Percentiles rank a stretch among this genome's conserved stretches.
These are phyloP conservation scores for Yamadazyma insecticola DNA, from an alignment of 805 yeast species.

Conservation along the genomic window DNA sequence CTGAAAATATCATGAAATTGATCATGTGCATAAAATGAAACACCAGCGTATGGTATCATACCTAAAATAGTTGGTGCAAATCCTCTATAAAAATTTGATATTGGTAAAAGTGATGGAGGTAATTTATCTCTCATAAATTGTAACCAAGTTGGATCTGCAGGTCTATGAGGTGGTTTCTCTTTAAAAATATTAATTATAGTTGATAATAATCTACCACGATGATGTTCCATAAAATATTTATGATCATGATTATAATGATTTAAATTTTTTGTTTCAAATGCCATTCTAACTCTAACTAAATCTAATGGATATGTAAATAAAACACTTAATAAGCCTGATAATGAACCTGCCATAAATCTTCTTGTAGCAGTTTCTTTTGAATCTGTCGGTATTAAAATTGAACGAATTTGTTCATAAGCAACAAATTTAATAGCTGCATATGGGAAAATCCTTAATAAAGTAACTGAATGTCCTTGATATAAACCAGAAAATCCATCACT, in stretches of 20 bases:
- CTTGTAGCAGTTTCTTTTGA: slow-evolving; percentile 75
- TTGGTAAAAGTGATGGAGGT: slow-evolving; percentile 28
- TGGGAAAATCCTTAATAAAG: slow-evolving; percentile 86
- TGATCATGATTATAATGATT: slow-evolving; percentile 16
- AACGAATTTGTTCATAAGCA: slow-evolving; percentile 88
- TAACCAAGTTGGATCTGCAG: slow-evolving; percentile 35
- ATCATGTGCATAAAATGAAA: slow-evolving; percentile 93
- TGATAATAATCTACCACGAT: slow-evolving; percentile 27
- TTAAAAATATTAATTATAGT: slow-evolving; percentile 27
- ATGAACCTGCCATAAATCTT: slow-evolving; percentile 81
- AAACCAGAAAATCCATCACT: slow-evolving; percentile 77
- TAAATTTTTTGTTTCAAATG: slow-evolving; percentile 66
- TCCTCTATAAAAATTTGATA: slow-evolving; percentile 85
- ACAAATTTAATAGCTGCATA: slow-evolving; percentile 97
- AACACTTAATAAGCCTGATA: slow-evolving; percentile 85
- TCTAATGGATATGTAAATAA: slow-evolving; percentile 90
- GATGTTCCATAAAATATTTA: slow-evolving; percentile 21
- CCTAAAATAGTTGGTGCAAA: slow-evolving; percentile 92
- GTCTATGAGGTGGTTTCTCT: slow-evolving; percentile 33
- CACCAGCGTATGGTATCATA: slow-evolving; percentile 98
- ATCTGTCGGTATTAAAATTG: slow-evolving; percentile 70
- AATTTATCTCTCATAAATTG: slow-evolving; percentile 26
- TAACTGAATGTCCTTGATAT: slow-evolving; percentile 94
- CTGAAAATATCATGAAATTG: slow-evolving; percentile 81
- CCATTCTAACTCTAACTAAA: slow-evolving; percentile 83